These are phyloP conservation scores for Solanum arcanum DNA, from an alignment of 257 asterid genomes.

Conservation along the genomic window DNA sequence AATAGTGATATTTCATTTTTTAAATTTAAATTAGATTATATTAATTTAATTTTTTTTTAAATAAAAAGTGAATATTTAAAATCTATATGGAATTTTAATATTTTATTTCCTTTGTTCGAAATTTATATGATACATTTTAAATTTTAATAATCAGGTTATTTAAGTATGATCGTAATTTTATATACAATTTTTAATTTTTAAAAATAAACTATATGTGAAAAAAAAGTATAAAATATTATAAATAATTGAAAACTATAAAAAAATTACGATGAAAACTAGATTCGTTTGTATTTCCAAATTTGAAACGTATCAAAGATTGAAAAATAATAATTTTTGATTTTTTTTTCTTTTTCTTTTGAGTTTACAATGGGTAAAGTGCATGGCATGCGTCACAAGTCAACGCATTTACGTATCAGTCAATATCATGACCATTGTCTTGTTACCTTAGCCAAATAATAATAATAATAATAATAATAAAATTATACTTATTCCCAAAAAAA, in stretches of 20 bases:
- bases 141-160: background rate
- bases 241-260: too few relatives aligned
- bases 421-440: background rate
- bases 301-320: fast-evolving
- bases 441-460: background rate
- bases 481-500: background rate
- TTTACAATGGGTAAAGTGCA: background rate
- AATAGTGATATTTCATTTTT: too few relatives aligned
- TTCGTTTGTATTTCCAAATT: too few relatives aligned
- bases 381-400: background rate
- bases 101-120: fast-evolving
- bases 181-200: too few relatives aligned
- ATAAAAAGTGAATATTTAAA: too few relatives aligned
- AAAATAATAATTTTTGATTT: background rate
- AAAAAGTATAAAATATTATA: too few relatives aligned
- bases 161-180: background rate
- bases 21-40: too few relatives aligned
- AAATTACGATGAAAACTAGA: too few relatives aligned
- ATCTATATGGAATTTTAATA: too few relatives aligned
- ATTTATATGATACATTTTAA: background rate
- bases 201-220: too few relatives aligned
- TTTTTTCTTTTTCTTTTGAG: background rate
- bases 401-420: background rate
- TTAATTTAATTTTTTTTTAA: too few relatives aligned
- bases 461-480: background rate